Evolutionary conservation across 768 basidiomycete genomes (phyloP), one percentile per base, ranked within the genome.

Genomic region (Amyloporia xantha): DNA sequence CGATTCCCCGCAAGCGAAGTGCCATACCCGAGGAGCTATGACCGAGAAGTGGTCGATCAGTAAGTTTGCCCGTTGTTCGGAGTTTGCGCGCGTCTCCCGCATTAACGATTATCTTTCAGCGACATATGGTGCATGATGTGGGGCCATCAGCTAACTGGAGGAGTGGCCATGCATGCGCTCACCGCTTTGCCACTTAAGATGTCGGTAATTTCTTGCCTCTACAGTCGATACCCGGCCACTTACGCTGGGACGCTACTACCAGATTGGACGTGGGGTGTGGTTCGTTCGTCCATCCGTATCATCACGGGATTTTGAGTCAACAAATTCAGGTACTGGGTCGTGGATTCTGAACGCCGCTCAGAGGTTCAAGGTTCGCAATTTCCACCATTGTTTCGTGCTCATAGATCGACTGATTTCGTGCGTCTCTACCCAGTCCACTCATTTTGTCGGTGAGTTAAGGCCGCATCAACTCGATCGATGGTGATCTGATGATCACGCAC

Each of bases 201-300:
- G 81, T 84, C 51, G 20, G 44, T 20, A 7, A 11, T 25, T 21
- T 13, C 6, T 12, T 24, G 30, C 5, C 51, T 47, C n/a, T n/a
- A n/a, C n/a, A n/a, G n/a, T n/a, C n/a, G n/a, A n/a, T n/a, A n/a
- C n/a, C n/a, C n/a, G n/a, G n/a, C n/a, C n/a, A n/a, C n/a, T n/a
- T n/a, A n/a, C n/a, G n/a, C n/a, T n/a, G n/a, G n/a, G n/a, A n/a
- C 28, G 41, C 27, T 49, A 12, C 42, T 57, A 54, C 25, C 55
- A 81, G 83, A 27, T 68, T 89, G 24, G 86, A 89, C 55, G 66
- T 89, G 39, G 86, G 85, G 9, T 87, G 85, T 58, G 86, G 83
- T 82, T 54, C 59, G 77, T 68, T 7, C 21, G 38, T 41, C 33
- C 15, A 43, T 33, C n/a, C 49, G 19, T 38, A 20, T 17, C 40